Evolutionary conservation across 225 moss, liverwort and hornwort genomes (phyloP).

Genomic region (Thuidium tamariscinum): DNA sequence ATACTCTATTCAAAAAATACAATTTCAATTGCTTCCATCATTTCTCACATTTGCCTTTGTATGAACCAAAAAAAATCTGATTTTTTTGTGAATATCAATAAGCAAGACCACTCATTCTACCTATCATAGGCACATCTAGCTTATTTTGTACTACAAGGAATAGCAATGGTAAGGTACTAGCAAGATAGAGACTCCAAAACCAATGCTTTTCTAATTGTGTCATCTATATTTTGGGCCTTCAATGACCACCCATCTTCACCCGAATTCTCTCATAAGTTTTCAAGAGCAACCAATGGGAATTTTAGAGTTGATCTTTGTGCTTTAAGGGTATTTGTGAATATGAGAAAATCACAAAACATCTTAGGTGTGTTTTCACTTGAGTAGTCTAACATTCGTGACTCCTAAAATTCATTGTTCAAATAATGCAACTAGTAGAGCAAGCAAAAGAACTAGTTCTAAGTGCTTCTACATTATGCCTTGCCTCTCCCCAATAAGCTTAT

Average conservation of each 20-base stretch:
- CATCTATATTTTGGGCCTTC: neutral
- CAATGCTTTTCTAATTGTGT: neutral
- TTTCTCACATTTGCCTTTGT: too few relatives aligned
- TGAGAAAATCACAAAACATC: neutral
- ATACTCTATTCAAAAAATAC: too few relatives aligned
- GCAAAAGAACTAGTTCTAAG: neutral
- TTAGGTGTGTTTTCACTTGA: neutral
- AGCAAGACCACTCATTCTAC: too few relatives aligned
- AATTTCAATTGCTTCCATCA: too few relatives aligned
- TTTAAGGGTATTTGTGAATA: rapidly evolving
- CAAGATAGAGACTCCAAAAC: neutral
- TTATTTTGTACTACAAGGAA: neutral
- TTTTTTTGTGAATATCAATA: too few relatives aligned
- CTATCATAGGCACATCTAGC: too few relatives aligned
- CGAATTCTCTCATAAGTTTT: neutral
- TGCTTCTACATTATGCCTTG: neutral
- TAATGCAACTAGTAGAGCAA: rapidly evolving
- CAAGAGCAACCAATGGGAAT: neutral
- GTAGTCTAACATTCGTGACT: neutral
- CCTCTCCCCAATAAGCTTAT: rapidly evolving
- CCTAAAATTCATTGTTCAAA: neutral
- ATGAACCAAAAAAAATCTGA: too few relatives aligned
- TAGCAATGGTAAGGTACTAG: neutral
- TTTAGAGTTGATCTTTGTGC: neutral
- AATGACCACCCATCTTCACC: neutral